Evolutionary conservation across 371 early-diverging fungal genomes (phyloP).

Genomic region (Zopfochytrium polystomum): DNA sequence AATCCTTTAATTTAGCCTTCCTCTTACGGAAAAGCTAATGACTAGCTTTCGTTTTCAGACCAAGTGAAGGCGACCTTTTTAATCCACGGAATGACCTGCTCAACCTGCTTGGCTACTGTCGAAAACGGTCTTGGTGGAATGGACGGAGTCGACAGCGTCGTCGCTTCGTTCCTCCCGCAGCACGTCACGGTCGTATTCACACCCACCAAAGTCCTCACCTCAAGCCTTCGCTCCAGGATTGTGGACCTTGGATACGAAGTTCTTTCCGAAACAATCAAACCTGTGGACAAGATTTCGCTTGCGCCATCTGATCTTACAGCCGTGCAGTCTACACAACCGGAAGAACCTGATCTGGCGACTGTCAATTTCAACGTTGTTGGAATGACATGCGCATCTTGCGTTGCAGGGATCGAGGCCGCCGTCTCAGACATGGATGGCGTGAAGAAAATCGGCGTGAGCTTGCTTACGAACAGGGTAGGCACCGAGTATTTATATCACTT

Average conservation of each 20-base stretch:
- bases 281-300: neutral
- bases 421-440: slow-evolving; percentile 64
- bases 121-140: slow-evolving; percentile 9
- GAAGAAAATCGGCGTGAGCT: slow-evolving; percentile 62
- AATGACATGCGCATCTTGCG: slow-evolving; percentile 69
- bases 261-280: slow-evolving; percentile 1
- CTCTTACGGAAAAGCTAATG: no score
- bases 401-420: slow-evolving; percentile 67
- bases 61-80: no score
- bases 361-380: slow-evolving; percentile 43
- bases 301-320: neutral
- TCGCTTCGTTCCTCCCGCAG: slow-evolving; percentile 38
- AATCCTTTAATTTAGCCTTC: no score
- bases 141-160: slow-evolving; percentile 17
- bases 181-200: slow-evolving; percentile 32
- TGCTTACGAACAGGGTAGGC: slow-evolving; percentile 61
- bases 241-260: slow-evolving; percentile 62
- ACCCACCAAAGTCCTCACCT: slow-evolving; percentile 23
- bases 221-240: slow-evolving; percentile 47
- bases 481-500: neutral
- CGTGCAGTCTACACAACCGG: neutral
- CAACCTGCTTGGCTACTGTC: slow-evolving; percentile 61
- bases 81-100: slow-evolving; percentile 87
- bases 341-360: slow-evolving; percentile 23
- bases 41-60: no score